These are phyloP conservation scores for Tricholoma saponaceum DNA, from an alignment of 768 basidiomycete species.

Conservation along the genomic window DNA sequence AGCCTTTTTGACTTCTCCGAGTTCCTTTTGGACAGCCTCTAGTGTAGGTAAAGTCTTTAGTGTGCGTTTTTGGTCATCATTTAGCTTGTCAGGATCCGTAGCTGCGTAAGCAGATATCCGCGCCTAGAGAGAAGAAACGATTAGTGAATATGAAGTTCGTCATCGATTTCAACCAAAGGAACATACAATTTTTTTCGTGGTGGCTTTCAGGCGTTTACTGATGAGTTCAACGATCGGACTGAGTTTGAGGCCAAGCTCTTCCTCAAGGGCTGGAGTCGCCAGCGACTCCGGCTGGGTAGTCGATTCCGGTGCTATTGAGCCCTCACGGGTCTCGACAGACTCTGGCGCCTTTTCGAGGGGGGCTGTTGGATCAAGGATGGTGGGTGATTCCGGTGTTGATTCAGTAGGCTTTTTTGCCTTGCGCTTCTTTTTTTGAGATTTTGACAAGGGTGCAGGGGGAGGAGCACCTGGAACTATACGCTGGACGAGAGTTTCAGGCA, in stretches of 20 bases:
- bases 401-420: slow-evolving; percentile 44
- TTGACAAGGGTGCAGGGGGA: slow-evolving; percentile 53
- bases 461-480: slow-evolving; percentile 80
- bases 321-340: slow-evolving; percentile 41
- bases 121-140: slow-evolving; percentile 38
- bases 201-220: slow-evolving; percentile 69
- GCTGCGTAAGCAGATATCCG: slow-evolving; percentile 70
- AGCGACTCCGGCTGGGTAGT: slow-evolving; percentile 39
- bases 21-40: slow-evolving; percentile 76
- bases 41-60: slow-evolving; percentile 70
- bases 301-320: slow-evolving; percentile 41
- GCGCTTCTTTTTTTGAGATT: slow-evolving; percentile 71
- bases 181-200: slow-evolving; percentile 82
- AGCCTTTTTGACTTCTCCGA: slow-evolving; percentile 79
- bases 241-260: slow-evolving; percentile 42
- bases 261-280: slow-evolving; percentile 37
- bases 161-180: slow-evolving; percentile 3
- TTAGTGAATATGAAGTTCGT: slow-evolving; percentile 6
- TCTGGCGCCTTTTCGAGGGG: slow-evolving; percentile 50
- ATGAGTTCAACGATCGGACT: slow-evolving; percentile 79
- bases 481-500: slow-evolving; percentile 32
- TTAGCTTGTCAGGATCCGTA: slow-evolving; percentile 66
- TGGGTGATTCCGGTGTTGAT: slow-evolving; percentile 43
- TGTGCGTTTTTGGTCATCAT: slow-evolving; percentile 81
- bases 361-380: slow-evolving; percentile 39